Conservation (phyloP, 2,329 filamentous ascomycete species). For the Fusarium sp. region DNA sequence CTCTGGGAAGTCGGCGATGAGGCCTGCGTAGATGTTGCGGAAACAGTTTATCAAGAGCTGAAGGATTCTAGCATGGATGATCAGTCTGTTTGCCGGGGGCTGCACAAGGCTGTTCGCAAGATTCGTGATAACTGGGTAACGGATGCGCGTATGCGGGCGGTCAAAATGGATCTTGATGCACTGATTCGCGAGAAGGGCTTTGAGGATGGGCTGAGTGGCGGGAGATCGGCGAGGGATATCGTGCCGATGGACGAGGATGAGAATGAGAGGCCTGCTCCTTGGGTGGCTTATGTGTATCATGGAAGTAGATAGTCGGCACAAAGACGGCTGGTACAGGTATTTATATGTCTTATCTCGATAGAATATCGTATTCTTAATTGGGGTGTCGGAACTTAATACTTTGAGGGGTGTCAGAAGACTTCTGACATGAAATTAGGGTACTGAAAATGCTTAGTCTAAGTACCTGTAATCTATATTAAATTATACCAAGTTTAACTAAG, state of each 20-base stretch:
- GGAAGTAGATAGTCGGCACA: neutral
- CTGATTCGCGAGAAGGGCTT: fast-evolving
- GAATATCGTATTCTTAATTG: neutral
- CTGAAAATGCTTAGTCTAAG: no score
- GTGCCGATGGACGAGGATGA: neutral
- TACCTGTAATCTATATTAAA: no score
- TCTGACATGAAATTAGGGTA: no score
- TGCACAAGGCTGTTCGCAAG: neutral
- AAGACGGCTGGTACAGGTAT: neutral
- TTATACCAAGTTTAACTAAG: no score
- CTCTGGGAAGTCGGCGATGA: neutral
- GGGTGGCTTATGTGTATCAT: neutral
- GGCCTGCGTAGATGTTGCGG: neutral
- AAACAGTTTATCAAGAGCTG: neutral
- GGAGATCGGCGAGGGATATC: neutral
- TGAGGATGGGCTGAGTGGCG: fast-evolving
- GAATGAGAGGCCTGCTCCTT: neutral
- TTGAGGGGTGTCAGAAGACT: no score
- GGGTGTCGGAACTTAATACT: no score
- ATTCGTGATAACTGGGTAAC: neutral
- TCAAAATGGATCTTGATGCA: fast-evolving
- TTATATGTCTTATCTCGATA: neutral
- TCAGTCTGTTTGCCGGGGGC: neutral
- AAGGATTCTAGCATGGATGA: neutral
- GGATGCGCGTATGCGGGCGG: neutral